phyloP scores from a whole-genome alignment of 164 flowering plant species.

The Houttuynia cordata region DNA sequence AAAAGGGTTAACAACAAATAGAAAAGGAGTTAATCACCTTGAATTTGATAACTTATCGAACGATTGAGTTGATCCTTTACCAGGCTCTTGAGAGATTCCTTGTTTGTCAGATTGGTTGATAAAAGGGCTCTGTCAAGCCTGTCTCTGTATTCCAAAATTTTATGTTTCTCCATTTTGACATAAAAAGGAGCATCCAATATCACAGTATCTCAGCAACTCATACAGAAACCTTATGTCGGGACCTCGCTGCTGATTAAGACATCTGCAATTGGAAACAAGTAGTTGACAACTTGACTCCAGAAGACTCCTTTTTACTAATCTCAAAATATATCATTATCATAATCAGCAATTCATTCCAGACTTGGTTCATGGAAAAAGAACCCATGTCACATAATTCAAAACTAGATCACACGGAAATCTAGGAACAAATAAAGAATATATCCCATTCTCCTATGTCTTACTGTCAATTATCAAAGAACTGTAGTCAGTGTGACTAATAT shows the following conservation, averaged over 20 bases:
- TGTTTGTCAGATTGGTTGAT: slow-evolving; percentile 39
- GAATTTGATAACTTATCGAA: slow-evolving; percentile 23
- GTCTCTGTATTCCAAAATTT: slow-evolving; percentile 39
- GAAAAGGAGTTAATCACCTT: slow-evolving; percentile 26
- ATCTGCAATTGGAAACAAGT: not conserved
- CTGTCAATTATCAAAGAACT: no score
- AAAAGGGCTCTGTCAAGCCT: slow-evolving; percentile 65
- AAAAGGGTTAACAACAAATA: not conserved
- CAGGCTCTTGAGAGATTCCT: slow-evolving; percentile 35
- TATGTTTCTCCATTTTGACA: slow-evolving; percentile 40
- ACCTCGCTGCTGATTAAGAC: not conserved
- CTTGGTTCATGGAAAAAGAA: no score
- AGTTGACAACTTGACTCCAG: no score
- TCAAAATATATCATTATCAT: no score
- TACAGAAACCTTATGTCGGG: not conserved
- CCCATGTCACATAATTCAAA: no score
- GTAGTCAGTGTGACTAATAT: no score
- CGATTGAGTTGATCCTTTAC: slow-evolving; percentile 47
- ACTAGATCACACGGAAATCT: no score
- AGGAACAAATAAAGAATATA: no score
- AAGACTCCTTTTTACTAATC: no score
- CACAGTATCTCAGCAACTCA: slow-evolving; percentile 1
- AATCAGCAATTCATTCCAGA: no score
- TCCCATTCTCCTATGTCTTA: no score
- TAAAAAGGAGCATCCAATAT: slow-evolving; percentile 7